A percentile compares a stretch with the other conserved stretches of the same genome.
Conservation (phyloP, 1,284 basidiomycete species). For the Phylloporus sp. region DNA sequence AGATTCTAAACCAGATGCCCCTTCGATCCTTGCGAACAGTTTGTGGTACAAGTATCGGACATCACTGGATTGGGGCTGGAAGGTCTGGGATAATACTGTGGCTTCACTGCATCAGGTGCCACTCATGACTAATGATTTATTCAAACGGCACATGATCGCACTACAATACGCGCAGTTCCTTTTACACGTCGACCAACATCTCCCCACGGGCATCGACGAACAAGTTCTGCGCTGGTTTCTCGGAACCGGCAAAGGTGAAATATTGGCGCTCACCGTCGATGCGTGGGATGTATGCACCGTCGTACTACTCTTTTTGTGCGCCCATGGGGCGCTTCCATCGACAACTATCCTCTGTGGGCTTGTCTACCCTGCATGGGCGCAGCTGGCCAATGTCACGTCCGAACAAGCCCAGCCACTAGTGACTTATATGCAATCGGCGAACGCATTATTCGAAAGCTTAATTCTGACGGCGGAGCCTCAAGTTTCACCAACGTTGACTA, state of each 20-base stretch:
- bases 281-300: conserved; percentile 68
- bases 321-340: conserved; percentile 67
- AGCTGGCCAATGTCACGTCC: conserved; percentile 45
- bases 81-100: conserved; percentile 79
- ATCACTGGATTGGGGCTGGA: conserved; percentile 72
- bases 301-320: conserved; percentile 66
- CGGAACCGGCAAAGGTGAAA: conserved; percentile 63
- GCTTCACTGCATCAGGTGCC: conserved; percentile 70
- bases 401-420: conserved; percentile 48
- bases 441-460: conserved; percentile 60
- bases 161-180: conserved; percentile 71
- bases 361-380: conserved; percentile 74
- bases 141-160: conserved; percentile 53
- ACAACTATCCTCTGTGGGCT: conserved; percentile 73
- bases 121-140: conserved; percentile 51
- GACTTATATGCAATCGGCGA: conserved; percentile 61
- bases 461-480: conserved; percentile 58
- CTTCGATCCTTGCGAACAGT: conserved; percentile 70
- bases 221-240: conserved; percentile 72
- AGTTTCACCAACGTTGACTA: conserved; percentile 47
- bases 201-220: conserved; percentile 68
- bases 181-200: conserved; percentile 72
- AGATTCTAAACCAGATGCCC: conserved; percentile 58
- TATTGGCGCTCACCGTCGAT: conserved; percentile 57
- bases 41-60: conserved; percentile 81